Evolutionary conservation across 2,329 filamentous ascomycete species (phyloP).

Genomic region (Dactylellina drechsleri): DNA sequence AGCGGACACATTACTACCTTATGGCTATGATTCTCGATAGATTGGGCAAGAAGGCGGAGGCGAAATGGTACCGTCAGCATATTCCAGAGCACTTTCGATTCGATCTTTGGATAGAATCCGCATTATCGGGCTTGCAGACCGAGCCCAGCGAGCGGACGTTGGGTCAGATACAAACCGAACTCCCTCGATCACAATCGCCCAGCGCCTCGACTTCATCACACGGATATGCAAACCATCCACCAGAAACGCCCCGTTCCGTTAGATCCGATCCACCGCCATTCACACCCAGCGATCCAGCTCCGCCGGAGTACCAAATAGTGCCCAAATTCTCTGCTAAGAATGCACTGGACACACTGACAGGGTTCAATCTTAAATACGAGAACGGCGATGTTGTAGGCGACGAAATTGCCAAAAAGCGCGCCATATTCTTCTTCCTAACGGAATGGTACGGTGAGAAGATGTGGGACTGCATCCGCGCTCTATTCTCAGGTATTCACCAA

Average conservation of each 20-base stretch:
- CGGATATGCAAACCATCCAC: slow-evolving; percentile 31
- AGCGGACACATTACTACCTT: slow-evolving; percentile 53
- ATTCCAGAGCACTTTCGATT: slow-evolving; percentile 49
- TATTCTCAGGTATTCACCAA: slow-evolving; percentile 36
- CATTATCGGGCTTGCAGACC: slow-evolving; percentile 45
- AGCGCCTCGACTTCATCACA: slow-evolving; percentile 4
- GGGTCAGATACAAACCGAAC: slow-evolving; percentile 28
- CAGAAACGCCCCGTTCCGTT: slow-evolving; percentile 36
- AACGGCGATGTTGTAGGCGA: slow-evolving; percentile 42
- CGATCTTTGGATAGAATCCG: slow-evolving; percentile 52
- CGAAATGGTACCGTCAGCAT: slow-evolving; percentile 53
- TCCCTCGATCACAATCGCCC: slow-evolving; percentile 33
- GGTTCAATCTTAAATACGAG: slow-evolving; percentile 47
- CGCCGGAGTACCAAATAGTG: slow-evolving; percentile 45
- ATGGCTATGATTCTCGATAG: slow-evolving; percentile 53
- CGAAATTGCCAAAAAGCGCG: slow-evolving; percentile 52
- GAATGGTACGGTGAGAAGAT: slow-evolving; percentile 50
- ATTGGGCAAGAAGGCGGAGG: slow-evolving; percentile 50
- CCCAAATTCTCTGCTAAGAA: slow-evolving; percentile 20
- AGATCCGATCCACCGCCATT: slow-evolving; percentile 48
- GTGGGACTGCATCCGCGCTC: slow-evolving; percentile 48
- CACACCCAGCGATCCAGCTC: slow-evolving; percentile 48
- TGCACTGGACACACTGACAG: slow-evolving; percentile 37
- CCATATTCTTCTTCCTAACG: slow-evolving; percentile 52
- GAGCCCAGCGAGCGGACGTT: slow-evolving; percentile 31